phyloP scores from a whole-genome alignment of 2,329 filamentous ascomycete species.

The Cryphonectria naterciae region DNA sequence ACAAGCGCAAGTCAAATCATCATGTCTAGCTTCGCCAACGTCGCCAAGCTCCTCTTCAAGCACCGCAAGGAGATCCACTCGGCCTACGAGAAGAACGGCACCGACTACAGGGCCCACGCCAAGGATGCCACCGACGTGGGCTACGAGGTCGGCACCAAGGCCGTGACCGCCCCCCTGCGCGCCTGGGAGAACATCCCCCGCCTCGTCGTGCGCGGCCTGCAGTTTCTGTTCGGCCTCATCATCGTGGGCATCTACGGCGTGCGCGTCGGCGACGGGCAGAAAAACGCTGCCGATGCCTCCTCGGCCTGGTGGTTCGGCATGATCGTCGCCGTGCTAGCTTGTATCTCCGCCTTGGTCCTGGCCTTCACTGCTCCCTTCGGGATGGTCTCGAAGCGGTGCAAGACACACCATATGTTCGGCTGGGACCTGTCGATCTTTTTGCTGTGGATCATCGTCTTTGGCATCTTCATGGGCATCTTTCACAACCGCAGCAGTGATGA shows the following conservation, averaged over 20 bases:
- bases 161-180: constrained; percentile 50
- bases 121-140: constrained; percentile 22
- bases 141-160: constrained; percentile 41
- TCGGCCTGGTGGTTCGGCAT: constrained; percentile 69
- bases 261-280: constrained; percentile 56
- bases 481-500: constrained; percentile 61
- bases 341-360: constrained; percentile 53
- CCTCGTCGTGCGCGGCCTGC: constrained; percentile 63
- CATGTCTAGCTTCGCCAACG: constrained; percentile 13
- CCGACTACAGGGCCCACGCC: constrained; percentile 26
- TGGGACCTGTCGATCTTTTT: constrained; percentile 51
- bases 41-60: constrained; percentile 23
- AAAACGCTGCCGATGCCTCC: constrained; percentile 28
- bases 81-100: constrained; percentile 25
- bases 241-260: constrained; percentile 71
- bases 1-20: not conserved
- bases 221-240: constrained; percentile 71
- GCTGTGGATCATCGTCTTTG: constrained; percentile 69
- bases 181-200: constrained; percentile 53
- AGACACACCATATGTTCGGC: constrained; percentile 49
- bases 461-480: constrained; percentile 73
- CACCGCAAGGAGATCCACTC: constrained; percentile 22
- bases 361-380: constrained; percentile 43
- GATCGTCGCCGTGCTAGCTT: constrained; percentile 58
- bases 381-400: constrained; percentile 40